Base-by-base conservation (phyloP, 1,139 yeast genomes). In the Kurtzmaniella natalensis region DNA sequence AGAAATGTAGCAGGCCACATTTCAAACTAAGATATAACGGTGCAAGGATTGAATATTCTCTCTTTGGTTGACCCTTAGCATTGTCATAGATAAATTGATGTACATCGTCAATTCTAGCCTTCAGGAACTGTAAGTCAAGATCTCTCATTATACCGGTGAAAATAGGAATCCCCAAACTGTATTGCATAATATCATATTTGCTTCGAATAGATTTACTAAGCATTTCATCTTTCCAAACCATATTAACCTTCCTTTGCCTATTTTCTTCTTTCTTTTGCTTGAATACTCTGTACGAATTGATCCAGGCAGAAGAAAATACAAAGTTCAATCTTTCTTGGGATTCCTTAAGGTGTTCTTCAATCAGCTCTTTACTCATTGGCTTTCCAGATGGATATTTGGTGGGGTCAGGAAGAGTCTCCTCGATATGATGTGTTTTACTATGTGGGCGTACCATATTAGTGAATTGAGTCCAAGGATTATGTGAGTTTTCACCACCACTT, bases 241-340 rank as follows among this genome's bases (percentile, higher is more conserved):
- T 41, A 9, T 47, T 48, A 14, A 50, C 35, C 31, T 63, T 51
- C 7, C 44, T 37, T 28, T 42, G 45, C 68, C 70, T 64, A 15
- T 41, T 41, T 5, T 49, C 38, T 11, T 46, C 40, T 39, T 64
- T 60, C 7, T 47, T 46, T 2, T 42, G 29, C 15, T 55, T 48
- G 45, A 59, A 66, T 13, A 47, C 37, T 25, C 45, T 50, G 43
- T 42, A 65, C 38, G 61, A 65, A 31, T 48, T 42, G 19, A 83
- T 70, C 97, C 97, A 89, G 0, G 94, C 76, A 15, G 65, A 66
- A 0, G 92, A 74, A 25, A 84, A 61, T 40, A 82, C 76, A 33
- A 46, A 41, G 28, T 67, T 57, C 15, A 72, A 57, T 6, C 61
- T 34, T 9, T 59, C 56, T 31, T 46, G 51, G 0, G 78, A 77